phyloP scores from a whole-genome alignment of 371 early-diverging fungal genomes.

The Batkoa obscura region DNA sequence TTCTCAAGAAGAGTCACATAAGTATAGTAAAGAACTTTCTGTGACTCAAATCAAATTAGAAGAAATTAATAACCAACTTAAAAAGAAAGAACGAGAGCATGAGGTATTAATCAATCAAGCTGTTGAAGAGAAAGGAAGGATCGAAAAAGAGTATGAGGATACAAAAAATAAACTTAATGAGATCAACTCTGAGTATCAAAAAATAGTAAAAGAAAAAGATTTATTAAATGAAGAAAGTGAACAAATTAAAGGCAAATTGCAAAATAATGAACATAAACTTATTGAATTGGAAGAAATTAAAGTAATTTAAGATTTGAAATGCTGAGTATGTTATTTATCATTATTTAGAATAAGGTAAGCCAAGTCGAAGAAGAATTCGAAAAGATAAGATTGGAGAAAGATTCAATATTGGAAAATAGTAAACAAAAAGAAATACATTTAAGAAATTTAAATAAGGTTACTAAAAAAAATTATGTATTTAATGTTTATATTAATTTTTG shows the following conservation, averaged over 20 bases:
- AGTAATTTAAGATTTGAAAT: neutral
- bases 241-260: neutral
- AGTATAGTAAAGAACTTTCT: neutral
- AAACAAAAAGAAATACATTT: neutral
- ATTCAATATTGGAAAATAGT: neutral
- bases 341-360: neutral
- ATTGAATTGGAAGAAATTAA: neutral
- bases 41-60: neutral
- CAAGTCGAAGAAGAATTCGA: neutral
- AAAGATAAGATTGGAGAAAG: neutral
- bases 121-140: neutral
- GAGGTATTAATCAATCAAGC: neutral
- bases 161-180: neutral
- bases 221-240: neutral
- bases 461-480: neutral
- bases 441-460: constrained; percentile 1
- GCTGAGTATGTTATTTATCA: neutral
- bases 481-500: neutral
- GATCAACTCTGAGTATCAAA: neutral
- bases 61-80: neutral
- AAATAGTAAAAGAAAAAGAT: neutral
- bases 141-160: neutral
- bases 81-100: neutral
- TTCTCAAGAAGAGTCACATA: neutral
- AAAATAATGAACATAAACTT: neutral